A percentile compares a stretch with the other conserved stretches of the same genome.
Conservation (phyloP, 305 asterid species). For the Fraxinus sp. region DNA sequence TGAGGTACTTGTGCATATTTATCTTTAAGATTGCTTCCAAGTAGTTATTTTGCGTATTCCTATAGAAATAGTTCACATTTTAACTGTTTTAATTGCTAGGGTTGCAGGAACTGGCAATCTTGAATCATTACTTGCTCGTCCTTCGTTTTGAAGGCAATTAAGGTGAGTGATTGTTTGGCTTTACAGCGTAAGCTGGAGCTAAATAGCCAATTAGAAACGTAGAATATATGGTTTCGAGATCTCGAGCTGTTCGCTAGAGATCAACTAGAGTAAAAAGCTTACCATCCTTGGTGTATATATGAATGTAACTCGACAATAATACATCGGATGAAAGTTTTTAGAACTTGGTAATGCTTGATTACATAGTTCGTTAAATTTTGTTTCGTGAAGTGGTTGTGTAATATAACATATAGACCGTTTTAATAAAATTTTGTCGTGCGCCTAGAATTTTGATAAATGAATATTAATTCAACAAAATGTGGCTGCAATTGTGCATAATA, state of each 20-base stretch:
- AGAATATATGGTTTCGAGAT: not conserved
- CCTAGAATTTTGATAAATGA: not conserved
- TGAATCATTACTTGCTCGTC: conserved; percentile 10
- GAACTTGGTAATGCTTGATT: not conserved
- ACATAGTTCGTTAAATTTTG: not conserved
- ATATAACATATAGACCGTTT: not conserved
- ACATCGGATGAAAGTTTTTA: not conserved
- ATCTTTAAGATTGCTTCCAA: not conserved
- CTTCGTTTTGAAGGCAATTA: not conserved
- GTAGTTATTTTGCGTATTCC: not conserved
- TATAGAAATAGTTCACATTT: not conserved
- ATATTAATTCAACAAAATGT: not conserved
- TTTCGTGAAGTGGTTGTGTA: not conserved
- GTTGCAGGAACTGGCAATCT: conserved; percentile 31
- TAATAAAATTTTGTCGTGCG: not conserved
- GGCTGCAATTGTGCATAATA: not conserved
- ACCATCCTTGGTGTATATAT: not conserved
- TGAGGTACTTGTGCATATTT: conserved; percentile 16
- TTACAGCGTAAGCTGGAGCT: not conserved
- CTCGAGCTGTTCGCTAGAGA: not conserved
- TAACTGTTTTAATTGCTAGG: not conserved
- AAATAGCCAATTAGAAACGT: not conserved
- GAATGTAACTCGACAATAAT: not conserved
- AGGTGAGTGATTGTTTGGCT: not conserved
- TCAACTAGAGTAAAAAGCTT: not conserved